Evolutionary conservation across 768 basidiomycete genomes (phyloP), one percentile per base, ranked within the genome.

Genomic region (Termitomyces titanicus): DNA sequence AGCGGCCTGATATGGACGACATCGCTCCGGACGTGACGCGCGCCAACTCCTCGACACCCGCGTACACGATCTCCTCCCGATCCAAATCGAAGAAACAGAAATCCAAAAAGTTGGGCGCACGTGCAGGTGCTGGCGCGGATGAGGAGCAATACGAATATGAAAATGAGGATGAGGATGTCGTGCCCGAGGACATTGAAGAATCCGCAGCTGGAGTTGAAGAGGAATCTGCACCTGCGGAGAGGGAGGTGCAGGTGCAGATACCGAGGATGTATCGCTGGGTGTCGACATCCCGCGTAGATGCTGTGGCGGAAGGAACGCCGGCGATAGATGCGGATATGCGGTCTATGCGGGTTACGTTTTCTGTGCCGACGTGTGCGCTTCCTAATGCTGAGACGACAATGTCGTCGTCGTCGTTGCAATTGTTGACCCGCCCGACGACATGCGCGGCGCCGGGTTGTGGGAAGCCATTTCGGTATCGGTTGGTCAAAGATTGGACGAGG

Each of bases 231-330:
- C n/a, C n/a, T n/a, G n/a, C n/a, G n/a, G n/a, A n/a, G n/a, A n/a
- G n/a, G n/a, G n/a, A n/a, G n/a, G n/a, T n/a, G n/a, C n/a, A 61
- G 20, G 55, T 62, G 0, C 62, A 59, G 54, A 64, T 68, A 40
- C 77, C 89, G 2, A 81, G 77, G 4, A 85, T 82, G 82, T 89
- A 84, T 61, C 79, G 88, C 27, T 92, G 88, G 88, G 69, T 88
- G 1, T 89, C 87, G 4, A 84, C 81, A 2, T 71, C 79, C 20
- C 78, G 76, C 49, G 61, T 62, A 11, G 60, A 59, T 5, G 43
- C 33, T 27, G 5, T 49, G 5, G 29, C 10, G 18, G 25, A 47
- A 20, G 31, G 52, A 45, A 20, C 51, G 33, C 34, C 11, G 53
- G 12, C 18, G 39, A 24, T 20, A 4, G 35, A 13, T 20, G n/a